Percentiles rank a stretch among this genome's conserved stretches.
Conservation (phyloP, 139 green algal species). For the Coelastrella sp. region DNA sequence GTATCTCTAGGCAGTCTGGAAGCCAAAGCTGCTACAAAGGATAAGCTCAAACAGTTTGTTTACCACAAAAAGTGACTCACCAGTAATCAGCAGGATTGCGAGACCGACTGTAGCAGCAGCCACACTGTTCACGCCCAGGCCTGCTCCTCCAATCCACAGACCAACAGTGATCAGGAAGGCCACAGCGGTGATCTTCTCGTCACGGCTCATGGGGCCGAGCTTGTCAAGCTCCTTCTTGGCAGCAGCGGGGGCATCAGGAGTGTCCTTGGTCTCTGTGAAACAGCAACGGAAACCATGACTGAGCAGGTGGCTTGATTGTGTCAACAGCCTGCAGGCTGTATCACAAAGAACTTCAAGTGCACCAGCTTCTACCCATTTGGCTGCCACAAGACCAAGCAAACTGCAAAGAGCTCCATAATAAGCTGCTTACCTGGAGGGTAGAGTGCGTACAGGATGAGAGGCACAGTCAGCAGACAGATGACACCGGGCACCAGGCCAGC, state of each 20-base stretch:
- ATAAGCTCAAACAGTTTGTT: neutral
- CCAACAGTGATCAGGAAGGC: slow-evolving; percentile 92
- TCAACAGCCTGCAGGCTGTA: too few relatives aligned
- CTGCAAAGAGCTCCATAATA: too few relatives aligned
- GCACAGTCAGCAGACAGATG: slow-evolving; percentile 88
- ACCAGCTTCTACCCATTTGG: too few relatives aligned
- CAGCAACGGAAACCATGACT: neutral
- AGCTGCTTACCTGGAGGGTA: slow-evolving; percentile 89
- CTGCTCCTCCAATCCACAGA: slow-evolving; percentile 94
- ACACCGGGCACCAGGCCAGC: slow-evolving; percentile 93
- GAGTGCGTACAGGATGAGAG: slow-evolving; percentile 96
- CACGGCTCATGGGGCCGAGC: slow-evolving; percentile 92
- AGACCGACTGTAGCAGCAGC: slow-evolving; percentile 97
- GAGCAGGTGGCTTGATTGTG: too few relatives aligned
- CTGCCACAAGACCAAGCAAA: too few relatives aligned
- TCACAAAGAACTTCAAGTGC: too few relatives aligned
- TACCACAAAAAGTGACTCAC: slow-evolving; percentile 52
- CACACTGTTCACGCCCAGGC: slow-evolving; percentile 94
- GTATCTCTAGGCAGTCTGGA: neutral
- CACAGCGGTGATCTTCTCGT: slow-evolving; percentile 96
- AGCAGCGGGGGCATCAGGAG: slow-evolving; percentile 93
- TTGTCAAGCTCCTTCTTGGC: slow-evolving; percentile 93
- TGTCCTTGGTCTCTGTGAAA: slow-evolving; percentile 85
- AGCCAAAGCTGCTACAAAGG: neutral
- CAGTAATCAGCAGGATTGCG: slow-evolving; percentile 94